A percentile compares a stretch with the other conserved stretches of the same genome.
Conservation (phyloP, 768 basidiomycete species). For the Termitomyces sp. region DNA sequence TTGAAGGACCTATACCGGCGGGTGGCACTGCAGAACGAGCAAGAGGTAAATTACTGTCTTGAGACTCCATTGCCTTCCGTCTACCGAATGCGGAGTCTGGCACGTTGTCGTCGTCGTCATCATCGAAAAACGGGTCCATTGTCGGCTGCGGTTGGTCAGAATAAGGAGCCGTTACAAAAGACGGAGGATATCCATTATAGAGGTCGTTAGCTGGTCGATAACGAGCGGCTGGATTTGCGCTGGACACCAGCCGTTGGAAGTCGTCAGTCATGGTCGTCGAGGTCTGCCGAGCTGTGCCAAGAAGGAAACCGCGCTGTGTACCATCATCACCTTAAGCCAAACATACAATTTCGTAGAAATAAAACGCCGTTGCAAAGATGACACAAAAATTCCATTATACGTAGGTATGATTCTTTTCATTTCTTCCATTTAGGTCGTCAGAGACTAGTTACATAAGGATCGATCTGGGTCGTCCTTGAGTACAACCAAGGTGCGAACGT, state of each 20-base stretch:
- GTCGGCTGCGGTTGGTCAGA: slow-evolving; percentile 39
- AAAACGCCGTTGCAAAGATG: no score
- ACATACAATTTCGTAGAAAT: neutral
- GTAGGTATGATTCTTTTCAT: no score
- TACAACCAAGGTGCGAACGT: neutral
- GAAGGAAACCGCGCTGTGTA: slow-evolving; percentile 11
- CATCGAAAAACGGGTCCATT: slow-evolving; percentile 87
- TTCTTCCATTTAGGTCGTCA: no score
- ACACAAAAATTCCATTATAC: no score
- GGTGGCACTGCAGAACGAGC: slow-evolving; percentile 54
- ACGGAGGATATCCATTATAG: slow-evolving; percentile 61
- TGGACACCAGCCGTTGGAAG: slow-evolving; percentile 68
- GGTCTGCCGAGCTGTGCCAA: slow-evolving; percentile 5
- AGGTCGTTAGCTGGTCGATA: slow-evolving; percentile 48
- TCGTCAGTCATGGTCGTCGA: slow-evolving; percentile 55
- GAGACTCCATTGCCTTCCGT: slow-evolving; percentile 43
- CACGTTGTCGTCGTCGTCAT: slow-evolving; percentile 73
- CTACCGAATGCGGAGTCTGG: slow-evolving; percentile 66
- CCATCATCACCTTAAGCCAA: slow-evolving; percentile 9
- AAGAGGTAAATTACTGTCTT: slow-evolving; percentile 56
- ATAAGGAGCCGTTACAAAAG: slow-evolving; percentile 35
- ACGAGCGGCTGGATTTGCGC: slow-evolving; percentile 61
- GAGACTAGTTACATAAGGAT: neutral
- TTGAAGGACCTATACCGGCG: slow-evolving; percentile 51
- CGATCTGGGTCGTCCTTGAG: no score